phyloP scores from a whole-genome alignment of 257 asterid species.

The Misopates orontium region DNA sequence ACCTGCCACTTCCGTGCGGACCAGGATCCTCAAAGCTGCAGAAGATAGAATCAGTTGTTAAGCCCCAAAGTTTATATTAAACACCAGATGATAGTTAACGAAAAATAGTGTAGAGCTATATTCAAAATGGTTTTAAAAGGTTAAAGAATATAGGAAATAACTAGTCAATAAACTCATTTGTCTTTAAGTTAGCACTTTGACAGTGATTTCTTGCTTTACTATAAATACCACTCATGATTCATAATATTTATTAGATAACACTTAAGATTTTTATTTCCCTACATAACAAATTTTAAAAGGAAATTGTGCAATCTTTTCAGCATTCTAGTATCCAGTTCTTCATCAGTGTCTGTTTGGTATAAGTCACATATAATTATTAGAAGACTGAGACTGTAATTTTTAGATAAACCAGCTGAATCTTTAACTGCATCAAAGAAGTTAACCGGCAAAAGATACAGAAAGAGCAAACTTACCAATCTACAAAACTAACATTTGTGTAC shows the following conservation, averaged over 20 bases:
- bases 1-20: constrained; percentile 98
- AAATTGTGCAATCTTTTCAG: constrained; percentile 1
- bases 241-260: neutral
- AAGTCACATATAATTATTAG: too few relatives aligned
- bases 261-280: constrained; percentile 12
- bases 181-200: constrained; percentile 6
- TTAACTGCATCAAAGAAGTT: constrained; percentile 5
- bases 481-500: constrained; percentile 86
- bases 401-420: neutral
- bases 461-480: constrained; percentile 76
- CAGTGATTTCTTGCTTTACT: neutral
- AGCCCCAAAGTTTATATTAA: neutral
- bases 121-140: constrained; percentile 56
- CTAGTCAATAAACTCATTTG: constrained; percentile 9
- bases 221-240: constrained; percentile 5
- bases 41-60: constrained; percentile 25
- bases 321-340: constrained; percentile 3
- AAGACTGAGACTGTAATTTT: too few relatives aligned
- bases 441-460: constrained; percentile 19
- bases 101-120: constrained; percentile 32
- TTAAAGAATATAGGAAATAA: constrained; percentile 2
- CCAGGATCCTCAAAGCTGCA: constrained; percentile 99
- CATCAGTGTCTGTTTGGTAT: neutral
- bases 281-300: neutral
- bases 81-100: neutral